Evolutionary conservation across 75 land plant genomes (phyloP), one percentile per base, ranked within the genome.

Genomic region (Azolla pinnata): DNA sequence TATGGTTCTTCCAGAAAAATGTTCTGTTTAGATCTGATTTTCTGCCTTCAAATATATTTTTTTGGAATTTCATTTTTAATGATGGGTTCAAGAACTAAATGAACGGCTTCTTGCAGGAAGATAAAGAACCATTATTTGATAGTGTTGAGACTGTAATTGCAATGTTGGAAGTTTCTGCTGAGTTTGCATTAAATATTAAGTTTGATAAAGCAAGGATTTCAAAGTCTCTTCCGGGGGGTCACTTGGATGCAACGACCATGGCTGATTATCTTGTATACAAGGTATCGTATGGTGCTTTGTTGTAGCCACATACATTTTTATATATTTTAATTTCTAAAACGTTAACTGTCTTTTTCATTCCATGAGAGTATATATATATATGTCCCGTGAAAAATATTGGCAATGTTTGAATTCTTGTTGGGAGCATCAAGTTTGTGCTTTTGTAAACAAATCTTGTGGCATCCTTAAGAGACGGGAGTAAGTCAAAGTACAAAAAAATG

Each of bases 221-320:
- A 57, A 81, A 67, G 34, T 80, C 88, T 57, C 71, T 95, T 50
- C 80, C 96, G 17, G 96, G 90, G 66, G 99, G 99, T 2, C 76
- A 89, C 78, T 87, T 95, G 28, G 99, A 95, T 74, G 99, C 99
- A 66, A 95, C 99, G 40, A 95, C 99, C 54, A 78, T 95, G 72
- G 96, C 96, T 12, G 99, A 95, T 64, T 95, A 95, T 65, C 83
- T 89, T 56, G 99, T 95, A 26, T 83, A 83, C 30, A 95, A 95
- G 91, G 99, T 69, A 70, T n/a, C n/a, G n/a, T n/a, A n/a, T n/a
- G n/a, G n/a, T n/a, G n/a, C 44, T 10, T 10, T 17, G 44, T 10
- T 10, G 44, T 42, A 17, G 44, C 17, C 44, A 17, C 44, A 42
- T 17, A 10, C 10, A 42, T 17, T 42, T 42, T 10, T 42, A 10